These are phyloP conservation scores for Pigoraptor vietnamica DNA, from an alignment of 78 protist genomes.

Conservation along the genomic window DNA sequence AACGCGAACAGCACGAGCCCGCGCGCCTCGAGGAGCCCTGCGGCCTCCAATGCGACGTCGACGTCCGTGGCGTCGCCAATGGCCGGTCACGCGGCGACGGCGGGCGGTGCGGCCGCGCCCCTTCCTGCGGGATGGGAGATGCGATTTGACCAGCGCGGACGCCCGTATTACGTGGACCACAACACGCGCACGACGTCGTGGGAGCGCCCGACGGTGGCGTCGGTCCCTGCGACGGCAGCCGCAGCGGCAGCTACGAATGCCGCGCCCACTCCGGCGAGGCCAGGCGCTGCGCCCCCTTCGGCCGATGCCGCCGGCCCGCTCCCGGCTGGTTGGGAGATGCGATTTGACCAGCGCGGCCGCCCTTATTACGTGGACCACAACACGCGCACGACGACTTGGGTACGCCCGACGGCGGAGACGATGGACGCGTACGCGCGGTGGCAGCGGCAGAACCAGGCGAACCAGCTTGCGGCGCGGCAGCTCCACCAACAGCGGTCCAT, in stretches of 20 bases:
- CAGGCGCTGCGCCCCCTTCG: background rate
- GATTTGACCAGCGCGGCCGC: constrained; percentile 34
- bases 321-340: constrained; percentile 54
- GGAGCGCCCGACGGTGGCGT: constrained; percentile 29
- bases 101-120: background rate
- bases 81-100: background rate
- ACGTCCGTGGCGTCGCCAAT: no score
- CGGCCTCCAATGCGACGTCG: no score
- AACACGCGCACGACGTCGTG: constrained; percentile 37
- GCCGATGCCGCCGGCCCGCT: constrained; percentile 13
- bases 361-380: constrained; percentile 21
- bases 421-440: background rate
- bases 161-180: constrained; percentile 60
- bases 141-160: constrained; percentile 24
- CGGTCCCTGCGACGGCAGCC: background rate
- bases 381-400: constrained; percentile 23
- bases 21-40: no score
- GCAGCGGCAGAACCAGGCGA: background rate
- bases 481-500: background rate
- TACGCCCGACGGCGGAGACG: constrained; percentile 9
- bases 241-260: background rate
- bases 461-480: background rate
- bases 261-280: background rate
- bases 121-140: constrained; percentile 41
- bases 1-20: no score